A percentile compares a stretch with the other conserved stretches of the same genome.
Evolutionary conservation across 495 filamentous ascomycete genomes (phyloP).

Genomic region (Daldinia childiae): DNA sequence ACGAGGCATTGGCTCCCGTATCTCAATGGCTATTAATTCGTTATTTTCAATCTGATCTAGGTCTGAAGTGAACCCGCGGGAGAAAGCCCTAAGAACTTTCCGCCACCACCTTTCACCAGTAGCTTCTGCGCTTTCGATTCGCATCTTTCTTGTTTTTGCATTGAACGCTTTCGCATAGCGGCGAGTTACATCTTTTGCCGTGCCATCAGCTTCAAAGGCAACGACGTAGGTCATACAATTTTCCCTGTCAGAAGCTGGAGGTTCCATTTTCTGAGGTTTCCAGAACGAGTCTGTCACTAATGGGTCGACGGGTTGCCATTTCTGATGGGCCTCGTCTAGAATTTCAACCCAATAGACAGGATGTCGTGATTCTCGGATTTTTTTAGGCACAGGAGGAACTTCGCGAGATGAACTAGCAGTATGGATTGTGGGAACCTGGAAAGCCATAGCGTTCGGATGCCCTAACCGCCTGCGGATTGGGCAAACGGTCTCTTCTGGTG

Average conservation of each 20-base stretch:
- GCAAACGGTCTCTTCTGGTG: constrained; percentile 21
- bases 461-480: constrained; percentile 53
- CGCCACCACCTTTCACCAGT: constrained; percentile 79
- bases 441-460: constrained; percentile 54
- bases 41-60: constrained; percentile 83
- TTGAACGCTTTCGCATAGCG: constrained; percentile 85
- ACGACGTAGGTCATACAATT: constrained; percentile 86
- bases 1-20: constrained; percentile 85
- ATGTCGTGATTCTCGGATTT: constrained; percentile 69
- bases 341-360: constrained; percentile 96
- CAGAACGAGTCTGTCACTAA: constrained; percentile 79
- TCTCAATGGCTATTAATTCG: constrained; percentile 75
- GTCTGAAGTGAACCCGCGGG: constrained; percentile 64
- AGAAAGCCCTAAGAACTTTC: constrained; percentile 67
- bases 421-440: constrained; percentile 45
- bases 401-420: constrained; percentile 39
- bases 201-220: constrained; percentile 79
- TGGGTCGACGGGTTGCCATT: constrained; percentile 91
- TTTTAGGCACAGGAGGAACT: constrained; percentile 46
- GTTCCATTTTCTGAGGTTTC: constrained; percentile 78
- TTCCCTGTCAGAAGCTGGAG: constrained; percentile 73
- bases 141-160: constrained; percentile 80
- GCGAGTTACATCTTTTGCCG: constrained; percentile 80
- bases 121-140: constrained; percentile 71
- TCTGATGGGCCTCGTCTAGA: constrained; percentile 82